Evolutionary conservation across 305 asterid genomes (phyloP), one percentile per base, ranked within the genome.

Genomic region (Fraxinus angustifolia): DNA sequence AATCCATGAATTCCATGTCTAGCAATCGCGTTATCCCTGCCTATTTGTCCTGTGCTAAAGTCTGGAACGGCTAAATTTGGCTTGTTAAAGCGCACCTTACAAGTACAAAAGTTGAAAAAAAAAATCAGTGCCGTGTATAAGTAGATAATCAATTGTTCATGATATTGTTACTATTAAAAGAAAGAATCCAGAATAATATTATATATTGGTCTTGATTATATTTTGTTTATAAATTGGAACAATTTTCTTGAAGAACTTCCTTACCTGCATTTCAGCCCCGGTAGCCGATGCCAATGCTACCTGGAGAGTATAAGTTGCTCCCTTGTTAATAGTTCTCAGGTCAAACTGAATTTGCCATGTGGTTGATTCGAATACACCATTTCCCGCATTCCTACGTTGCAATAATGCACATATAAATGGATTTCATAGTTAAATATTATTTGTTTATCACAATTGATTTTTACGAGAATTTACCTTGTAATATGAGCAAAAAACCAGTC

Each of bases 401-500:
- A 78, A 7, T 38, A 23, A 30, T 40, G 14, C 21, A n/a, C 56
- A 45, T 45, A 12, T 12, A 45, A 12, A 48, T 48, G 60, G 7
- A 58, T 17, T 60, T 19, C 11, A 21, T 21, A 21, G 68, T 58
- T 21, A 58, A 58, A 19, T 21, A n/a, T 19, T 6, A 4, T 6
- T 56, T n/a, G 8, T 17, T 16, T 16, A 58, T 7, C 14, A 8
- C 3, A 21, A 21, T 2, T 19, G 10, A 21, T 60, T 23, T 21
- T 21, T 60, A 6, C 71, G 1, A 21, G 6, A 12, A 23, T 28
- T 67, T 83, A 91, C 95, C 93, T 90, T 6, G 83, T 73, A 53
- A 91, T 91, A 21, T 91, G 92, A 0, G 95, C 88, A 16, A 75
- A 91, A 82, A 91, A 90, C 96, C 93, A 91, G 19, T 91, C 91